phyloP scores from a whole-genome alignment of 2,329 filamentous ascomycete species.

The Ophidiomyces ophidiicola region DNA sequence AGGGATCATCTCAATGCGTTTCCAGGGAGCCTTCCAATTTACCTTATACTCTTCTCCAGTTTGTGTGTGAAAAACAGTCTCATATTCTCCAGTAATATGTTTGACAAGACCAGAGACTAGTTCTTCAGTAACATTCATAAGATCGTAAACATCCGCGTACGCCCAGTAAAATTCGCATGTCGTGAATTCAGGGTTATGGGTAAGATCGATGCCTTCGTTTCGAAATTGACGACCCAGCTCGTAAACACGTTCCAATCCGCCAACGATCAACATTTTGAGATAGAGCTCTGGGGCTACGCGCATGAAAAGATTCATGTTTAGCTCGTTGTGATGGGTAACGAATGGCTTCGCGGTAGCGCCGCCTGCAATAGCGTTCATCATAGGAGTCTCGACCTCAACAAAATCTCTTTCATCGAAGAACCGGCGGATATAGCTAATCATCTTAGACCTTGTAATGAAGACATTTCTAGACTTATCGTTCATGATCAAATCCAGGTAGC shows the following conservation, averaged over 20 bases:
- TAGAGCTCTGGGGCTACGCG: slow-evolving; percentile 90
- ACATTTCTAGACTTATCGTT: slow-evolving; percentile 76
- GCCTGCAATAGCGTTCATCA: slow-evolving; percentile 92
- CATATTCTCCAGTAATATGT: slow-evolving; percentile 71
- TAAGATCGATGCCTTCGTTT: slow-evolving; percentile 83
- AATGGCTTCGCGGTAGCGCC: slow-evolving; percentile 94
- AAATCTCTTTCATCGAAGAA: slow-evolving; percentile 86
- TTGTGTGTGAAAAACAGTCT: slow-evolving; percentile 77
- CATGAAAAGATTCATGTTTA: slow-evolving; percentile 89
- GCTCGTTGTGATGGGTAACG: slow-evolving; percentile 88
- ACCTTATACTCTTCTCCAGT: slow-evolving; percentile 76
- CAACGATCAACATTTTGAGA: slow-evolving; percentile 91
- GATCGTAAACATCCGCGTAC: slow-evolving; percentile 80
- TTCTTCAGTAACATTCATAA: slow-evolving; percentile 86
- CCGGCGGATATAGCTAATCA: slow-evolving; percentile 74
- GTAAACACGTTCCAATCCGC: slow-evolving; percentile 87
- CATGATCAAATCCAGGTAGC: slow-evolving; percentile 94
- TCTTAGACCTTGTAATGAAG: slow-evolving; percentile 74
- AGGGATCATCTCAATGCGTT: slow-evolving; percentile 88
- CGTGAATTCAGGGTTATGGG: slow-evolving; percentile 97
- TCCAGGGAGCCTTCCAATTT: slow-evolving; percentile 95
- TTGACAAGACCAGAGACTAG: slow-evolving; percentile 83
- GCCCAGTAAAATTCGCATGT: slow-evolving; percentile 96
- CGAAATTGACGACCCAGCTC: slow-evolving; percentile 92
- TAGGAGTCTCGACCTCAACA: slow-evolving; percentile 88